Conservation (phyloP, 352 stramenopile genomes). For the Pythium plurisporium region DNA sequence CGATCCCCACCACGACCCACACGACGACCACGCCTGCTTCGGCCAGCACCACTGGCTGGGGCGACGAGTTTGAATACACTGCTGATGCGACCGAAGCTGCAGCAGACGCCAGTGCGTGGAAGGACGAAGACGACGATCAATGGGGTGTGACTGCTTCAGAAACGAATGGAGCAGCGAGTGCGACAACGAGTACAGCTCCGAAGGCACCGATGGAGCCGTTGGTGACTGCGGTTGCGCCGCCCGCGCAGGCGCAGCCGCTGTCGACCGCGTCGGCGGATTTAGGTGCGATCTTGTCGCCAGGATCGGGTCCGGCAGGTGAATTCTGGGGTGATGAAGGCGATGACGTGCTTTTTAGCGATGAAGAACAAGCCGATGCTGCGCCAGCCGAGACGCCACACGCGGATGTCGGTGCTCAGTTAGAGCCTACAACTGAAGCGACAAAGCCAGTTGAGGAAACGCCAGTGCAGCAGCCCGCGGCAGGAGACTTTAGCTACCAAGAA, state of each 20-base stretch:
- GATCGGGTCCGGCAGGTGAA: constrained; percentile 30
- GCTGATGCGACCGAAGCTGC: constrained; percentile 15
- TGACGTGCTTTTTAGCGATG: constrained; percentile 53
- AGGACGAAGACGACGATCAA: constrained; percentile 13
- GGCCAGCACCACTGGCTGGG: background rate
- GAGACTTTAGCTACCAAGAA: constrained; percentile 9
- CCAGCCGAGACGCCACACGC: constrained; percentile 5
- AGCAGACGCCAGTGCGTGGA: constrained; percentile 15
- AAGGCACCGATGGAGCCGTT: background rate
- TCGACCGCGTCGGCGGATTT: constrained; percentile 18
- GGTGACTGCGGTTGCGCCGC: background rate
- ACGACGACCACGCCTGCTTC: background rate
- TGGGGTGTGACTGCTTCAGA: background rate
- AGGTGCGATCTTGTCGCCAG: constrained; percentile 18
- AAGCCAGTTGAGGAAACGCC: background rate
- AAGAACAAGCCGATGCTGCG: constrained; percentile 43
- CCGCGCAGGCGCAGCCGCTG: background rate
- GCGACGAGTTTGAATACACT: constrained; percentile 17
- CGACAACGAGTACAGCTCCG: background rate
- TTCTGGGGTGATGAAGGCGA: constrained; percentile 65
- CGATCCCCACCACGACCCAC: too few relatives aligned
- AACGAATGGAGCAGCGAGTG: background rate
- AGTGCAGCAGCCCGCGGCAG: too few relatives aligned
- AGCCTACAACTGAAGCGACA: background rate
- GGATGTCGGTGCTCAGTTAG: constrained; percentile 4